Evolutionary conservation across 352 stramenopile genomes (phyloP), one percentile per base, ranked within the genome.

Genomic region (Phytophthora pini): DNA sequence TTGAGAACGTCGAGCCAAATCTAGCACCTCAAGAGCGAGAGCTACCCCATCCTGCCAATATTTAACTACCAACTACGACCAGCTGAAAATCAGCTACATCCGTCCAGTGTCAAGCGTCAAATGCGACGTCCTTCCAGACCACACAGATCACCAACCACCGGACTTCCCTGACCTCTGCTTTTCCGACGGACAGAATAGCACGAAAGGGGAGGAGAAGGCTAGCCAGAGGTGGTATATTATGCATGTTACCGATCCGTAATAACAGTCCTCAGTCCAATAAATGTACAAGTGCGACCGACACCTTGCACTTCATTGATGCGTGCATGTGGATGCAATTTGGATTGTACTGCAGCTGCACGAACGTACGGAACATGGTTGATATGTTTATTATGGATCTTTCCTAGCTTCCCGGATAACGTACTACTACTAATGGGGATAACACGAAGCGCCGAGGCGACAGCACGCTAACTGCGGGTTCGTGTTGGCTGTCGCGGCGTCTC

Each of bases 341-440:
- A 12, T 1, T n/a, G 29, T 9, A n/a, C n/a, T 38, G 44, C 5
- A 36, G 4, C 29, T 10, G 10, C 55, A 62, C 12, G 6, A 49
- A 1, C 43, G 38, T 15, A 27, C 51, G n/a, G 11, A 29, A 24
- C 31, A 64, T 59, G 32, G 56, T 56, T 68, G 64, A 69, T 69
- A 73, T 56, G 46, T 73, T 73, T 73, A 73, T 69, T 72, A 68
- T 71, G 57, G 39, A 71, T 54, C 49, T 56, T 36, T 56, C 49
- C 43, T 45, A 56, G 36, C 39, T 57, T 45, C 38, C 43, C 58
- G 56, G 32, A 58, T 52, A 62, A 63, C 27, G 50, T 45, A 68
- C 50, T 54, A 69, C 47, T 59, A 55, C 39, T 60, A 66, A 57
- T 40, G 20, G 61, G 47, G 27, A 32, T 51, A 59, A 72, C 63